Percentiles rank a stretch among this genome's conserved stretches.
Conservation (phyloP, 306 rosid genomes). For the Dalbergia cultrata region DNA sequence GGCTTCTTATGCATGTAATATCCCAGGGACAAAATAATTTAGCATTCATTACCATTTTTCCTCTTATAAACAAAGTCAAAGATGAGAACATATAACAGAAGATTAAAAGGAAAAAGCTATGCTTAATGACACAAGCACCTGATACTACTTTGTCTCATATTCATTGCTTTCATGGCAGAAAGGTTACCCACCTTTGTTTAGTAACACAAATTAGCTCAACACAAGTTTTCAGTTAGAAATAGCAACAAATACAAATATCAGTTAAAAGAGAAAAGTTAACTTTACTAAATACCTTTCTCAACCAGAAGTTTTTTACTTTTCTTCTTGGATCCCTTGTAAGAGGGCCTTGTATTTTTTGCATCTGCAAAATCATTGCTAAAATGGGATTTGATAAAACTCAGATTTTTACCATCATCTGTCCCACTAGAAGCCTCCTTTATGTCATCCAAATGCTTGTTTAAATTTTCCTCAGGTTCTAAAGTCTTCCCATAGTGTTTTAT, state of each 20-base stretch:
- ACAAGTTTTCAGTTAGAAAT: conserved; percentile 37
- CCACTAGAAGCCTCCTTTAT: conserved; percentile 82
- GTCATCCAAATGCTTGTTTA: conserved; percentile 67
- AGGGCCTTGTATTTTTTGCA: conserved; percentile 59
- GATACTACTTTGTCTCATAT: conserved; percentile 20
- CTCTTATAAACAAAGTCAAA: not conserved
- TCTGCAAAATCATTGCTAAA: conserved; percentile 59
- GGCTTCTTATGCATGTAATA: conserved; percentile 21
- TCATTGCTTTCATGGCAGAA: conserved; percentile 18
- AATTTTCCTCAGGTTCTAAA: conserved; percentile 60
- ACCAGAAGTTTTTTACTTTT: conserved; percentile 65
- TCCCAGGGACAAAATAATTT: conserved; percentile 31
- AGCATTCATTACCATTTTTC: not conserved
- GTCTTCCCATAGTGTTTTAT: conserved; percentile 55
- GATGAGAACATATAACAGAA: conserved; percentile 20
- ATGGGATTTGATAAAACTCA: conserved; percentile 59
- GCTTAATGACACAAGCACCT: conserved; percentile 29
- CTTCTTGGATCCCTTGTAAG: conserved; percentile 66
- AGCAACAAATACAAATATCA: conserved; percentile 29
- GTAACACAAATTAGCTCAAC: conserved; percentile 32
- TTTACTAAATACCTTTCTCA: conserved; percentile 62
- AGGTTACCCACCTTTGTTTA: conserved; percentile 28
- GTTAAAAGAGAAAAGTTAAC: conserved; percentile 35
- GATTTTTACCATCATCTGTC: conserved; percentile 73
- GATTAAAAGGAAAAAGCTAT: conserved; percentile 2